Evolutionary conservation across 2,329 filamentous ascomycete genomes (phyloP).

Genomic region (Aspergillus fructus): DNA sequence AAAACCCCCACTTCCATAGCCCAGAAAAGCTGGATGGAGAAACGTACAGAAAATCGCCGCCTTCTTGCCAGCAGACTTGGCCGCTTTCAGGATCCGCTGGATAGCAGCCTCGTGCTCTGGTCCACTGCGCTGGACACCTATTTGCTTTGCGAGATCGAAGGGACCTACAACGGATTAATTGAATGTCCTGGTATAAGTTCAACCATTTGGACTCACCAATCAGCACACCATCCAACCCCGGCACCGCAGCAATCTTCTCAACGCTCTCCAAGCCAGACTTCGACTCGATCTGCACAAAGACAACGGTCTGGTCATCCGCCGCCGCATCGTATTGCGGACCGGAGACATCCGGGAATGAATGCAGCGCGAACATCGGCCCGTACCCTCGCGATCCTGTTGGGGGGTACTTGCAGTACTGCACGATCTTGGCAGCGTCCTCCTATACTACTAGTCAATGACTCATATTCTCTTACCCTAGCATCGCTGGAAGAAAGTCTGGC

Average conservation of each 20-base stretch:
- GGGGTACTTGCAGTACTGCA: slow-evolving; percentile 32
- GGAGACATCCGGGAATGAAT: slow-evolving; percentile 28
- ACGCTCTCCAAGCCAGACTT: slow-evolving; percentile 42
- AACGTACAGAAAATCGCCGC: slow-evolving; percentile 44
- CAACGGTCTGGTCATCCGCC: slow-evolving; percentile 33
- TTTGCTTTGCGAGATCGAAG: slow-evolving; percentile 41
- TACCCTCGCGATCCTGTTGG: slow-evolving; percentile 33
- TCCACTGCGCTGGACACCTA: slow-evolving; percentile 35
- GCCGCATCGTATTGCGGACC: slow-evolving; percentile 32
- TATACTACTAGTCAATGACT: slow-evolving; percentile 2
- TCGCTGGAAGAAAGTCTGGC: too few relatives aligned
- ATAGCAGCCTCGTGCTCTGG: slow-evolving; percentile 43
- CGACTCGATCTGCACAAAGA: slow-evolving; percentile 45
- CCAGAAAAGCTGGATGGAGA: too few relatives aligned
- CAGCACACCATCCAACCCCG: slow-evolving; percentile 42
- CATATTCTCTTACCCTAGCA: too few relatives aligned
- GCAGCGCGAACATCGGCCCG: slow-evolving; percentile 37
- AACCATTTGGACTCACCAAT: slow-evolving; percentile 28
- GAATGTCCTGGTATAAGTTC: too few relatives aligned
- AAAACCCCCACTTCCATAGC: too few relatives aligned
- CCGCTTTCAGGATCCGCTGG: slow-evolving; percentile 34
- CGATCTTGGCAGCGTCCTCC: slow-evolving; percentile 31
- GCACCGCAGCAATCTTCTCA: slow-evolving; percentile 44
- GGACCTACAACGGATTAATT: slow-evolving; percentile 20
- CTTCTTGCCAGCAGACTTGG: slow-evolving; percentile 38